Evolutionary conservation across 257 asterid species (phyloP).

Genomic region (Orobanche coerulescens): DNA sequence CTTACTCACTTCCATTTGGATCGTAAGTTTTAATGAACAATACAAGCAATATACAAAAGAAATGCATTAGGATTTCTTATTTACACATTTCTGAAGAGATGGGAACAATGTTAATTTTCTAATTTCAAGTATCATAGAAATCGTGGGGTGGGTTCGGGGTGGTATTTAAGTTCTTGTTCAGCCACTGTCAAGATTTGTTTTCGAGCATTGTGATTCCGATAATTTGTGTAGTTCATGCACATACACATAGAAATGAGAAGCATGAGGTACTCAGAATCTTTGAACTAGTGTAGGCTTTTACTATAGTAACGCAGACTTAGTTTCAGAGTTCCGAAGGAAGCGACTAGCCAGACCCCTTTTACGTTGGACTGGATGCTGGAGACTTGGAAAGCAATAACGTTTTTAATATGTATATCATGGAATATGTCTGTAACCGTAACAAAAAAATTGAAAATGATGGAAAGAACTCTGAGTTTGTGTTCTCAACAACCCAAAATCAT

Average conservation of each 20-base stretch:
- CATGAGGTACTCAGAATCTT: too few species aligned
- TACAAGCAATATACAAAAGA: neutral
- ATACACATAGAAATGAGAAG: too few species aligned
- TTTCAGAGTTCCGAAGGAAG: neutral
- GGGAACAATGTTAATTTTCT: neutral
- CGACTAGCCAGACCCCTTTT: neutral
- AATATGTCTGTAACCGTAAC: neutral
- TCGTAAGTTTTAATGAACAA: conserved; percentile 55
- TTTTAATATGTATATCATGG: neutral
- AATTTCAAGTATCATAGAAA: neutral
- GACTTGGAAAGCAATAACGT: neutral
- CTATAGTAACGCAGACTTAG: neutral
- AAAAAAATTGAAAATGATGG: neutral
- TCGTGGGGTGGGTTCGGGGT: too few species aligned
- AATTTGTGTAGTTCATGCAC: too few species aligned
- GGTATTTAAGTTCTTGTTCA: neutral
- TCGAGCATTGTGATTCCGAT: neutral
- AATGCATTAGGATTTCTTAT: neutral
- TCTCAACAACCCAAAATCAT: conserved; percentile 1
- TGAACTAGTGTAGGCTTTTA: conserved; percentile 1
- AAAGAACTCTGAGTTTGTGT: neutral
- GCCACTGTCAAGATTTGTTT: neutral
- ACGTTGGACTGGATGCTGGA: neutral
- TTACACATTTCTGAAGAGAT: neutral
- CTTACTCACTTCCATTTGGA: conserved; percentile 92